Evolutionary conservation across 176 grass and related monocot species (phyloP), one percentile per base, ranked within the genome.

Genomic region (Oropetium thomaeum): DNA sequence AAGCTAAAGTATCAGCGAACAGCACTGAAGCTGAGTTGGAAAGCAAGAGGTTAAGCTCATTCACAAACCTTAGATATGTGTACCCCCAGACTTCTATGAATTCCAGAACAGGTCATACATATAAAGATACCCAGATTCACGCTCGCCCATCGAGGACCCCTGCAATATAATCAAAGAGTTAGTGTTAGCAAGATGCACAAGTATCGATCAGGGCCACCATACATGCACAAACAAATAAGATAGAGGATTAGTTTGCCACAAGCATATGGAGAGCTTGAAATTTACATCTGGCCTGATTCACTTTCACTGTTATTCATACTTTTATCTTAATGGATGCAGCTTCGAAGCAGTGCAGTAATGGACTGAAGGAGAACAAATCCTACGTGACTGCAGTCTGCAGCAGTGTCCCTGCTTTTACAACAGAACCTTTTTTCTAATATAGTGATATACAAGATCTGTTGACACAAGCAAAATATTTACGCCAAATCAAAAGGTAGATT

Each of bases 21-120:
- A 11, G 67, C 7, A 8, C 7, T 3, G 14, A 52, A 28, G 40
- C 30, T 28, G 52, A 74, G 29, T 68, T n/a, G 8, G 13, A 67
- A 31, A 71, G 39, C 26, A 77, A 87, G 48, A 5, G 17, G 52
- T 66, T 26, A 38, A 69, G 17, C 19, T 42, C 16, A 55, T 58
- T 80, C 74, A 71, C 77, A 53, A 57, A 98, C 96, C 96, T 98
- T 98, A 40, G 96, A 98, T 88, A 98, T 98, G 49, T 98, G 96
- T 58, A 98, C 96, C 73, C 96, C 96, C 51, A 95, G 88, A 79
- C 96, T 98, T 92, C 96, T 89, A 82, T 98, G 96, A 60, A 95
- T 98, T 72, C 96, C 96, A 62, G 96, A 98, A 84, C 96, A 98
- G 20, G 91, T 89, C 96, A 98, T 98, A 60, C 96, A 98, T 87